Evolutionary conservation across 1,284 basidiomycete species (phyloP), one percentile per base, ranked within the genome.

Genomic region (Apiotrichum laibachii): DNA sequence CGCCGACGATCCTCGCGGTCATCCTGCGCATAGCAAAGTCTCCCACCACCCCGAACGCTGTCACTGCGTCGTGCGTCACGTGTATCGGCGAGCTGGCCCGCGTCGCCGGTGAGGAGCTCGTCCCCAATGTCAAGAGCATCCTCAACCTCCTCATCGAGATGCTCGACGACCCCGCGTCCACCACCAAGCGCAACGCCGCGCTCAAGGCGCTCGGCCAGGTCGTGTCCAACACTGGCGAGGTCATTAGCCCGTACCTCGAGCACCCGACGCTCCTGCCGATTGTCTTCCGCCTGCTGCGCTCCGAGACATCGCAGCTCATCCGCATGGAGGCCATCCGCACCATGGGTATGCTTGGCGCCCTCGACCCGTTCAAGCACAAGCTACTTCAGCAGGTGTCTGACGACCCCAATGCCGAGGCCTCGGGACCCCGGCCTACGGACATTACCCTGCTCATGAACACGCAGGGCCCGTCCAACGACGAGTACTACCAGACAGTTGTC

Each of bases 401-500:
- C 58, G 92, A 94, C 70, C 86, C 86, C 0, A 84, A 77, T 31
- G 70, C 77, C 82, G 61, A 81, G 61, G 74, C 77, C 37, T 70
- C 77, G 16, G 79, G 79, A 15, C 77, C 80, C 42, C 77, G 80
- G 48, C 79, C 81, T 34, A 83, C 83, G 31, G 84, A 85, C 66
- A 81, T 84, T 34, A 81, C 81, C 11, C 78, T 84, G 51, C 77
- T 84, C 18, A 82, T 83, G 65, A 82, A 83, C 67, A 79, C 78
- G 11, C 77, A 73, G 82, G 83, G 62, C 80, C 85, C 58, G 81
- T 87, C 65, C 84, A 86, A 78, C 26, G 96, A 99, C 68, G 96
- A 99, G 73, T 99, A 97, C 78, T 99, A 94, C 80, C 96, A 99
- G 75, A 93, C 92, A 9, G 92, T 96, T 5, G 95, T 94, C 44